phyloP scores from a whole-genome alignment of 2,329 filamentous ascomycete species.

The Magnaporthiopsis incrustans region DNA sequence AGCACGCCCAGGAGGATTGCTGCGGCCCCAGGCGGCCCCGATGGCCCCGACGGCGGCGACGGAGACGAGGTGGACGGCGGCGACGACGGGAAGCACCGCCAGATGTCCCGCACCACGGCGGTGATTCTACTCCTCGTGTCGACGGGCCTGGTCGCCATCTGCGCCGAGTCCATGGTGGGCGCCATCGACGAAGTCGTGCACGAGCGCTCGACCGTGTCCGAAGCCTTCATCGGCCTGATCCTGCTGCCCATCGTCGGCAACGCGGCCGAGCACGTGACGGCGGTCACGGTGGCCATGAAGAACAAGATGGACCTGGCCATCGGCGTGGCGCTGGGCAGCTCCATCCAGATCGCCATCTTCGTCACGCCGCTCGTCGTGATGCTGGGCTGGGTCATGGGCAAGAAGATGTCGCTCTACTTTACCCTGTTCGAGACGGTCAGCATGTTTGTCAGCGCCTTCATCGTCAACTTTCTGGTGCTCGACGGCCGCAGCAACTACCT shows the following conservation, averaged over 20 bases:
- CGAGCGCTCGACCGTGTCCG: conserved; percentile 37
- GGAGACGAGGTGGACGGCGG: conserved; percentile 15
- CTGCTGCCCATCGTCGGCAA: conserved; percentile 56
- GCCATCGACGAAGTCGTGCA: conserved; percentile 48
- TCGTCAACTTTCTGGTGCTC: conserved; percentile 69
- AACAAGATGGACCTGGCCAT: conserved; percentile 57
- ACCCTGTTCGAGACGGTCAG: conserved; percentile 68
- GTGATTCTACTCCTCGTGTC: conserved; percentile 42
- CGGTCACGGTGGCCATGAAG: conserved; percentile 49
- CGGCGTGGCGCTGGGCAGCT: conserved; percentile 51
- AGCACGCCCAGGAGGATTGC: conserved; percentile 12
- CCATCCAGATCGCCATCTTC: conserved; percentile 55
- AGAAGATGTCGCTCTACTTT: conserved; percentile 60
- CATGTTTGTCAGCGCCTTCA: conserved; percentile 60
- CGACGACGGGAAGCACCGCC: conserved; percentile 24
- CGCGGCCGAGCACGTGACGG: conserved; percentile 55
- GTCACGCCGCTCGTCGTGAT: conserved; percentile 53
- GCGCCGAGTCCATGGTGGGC: conserved; percentile 53
- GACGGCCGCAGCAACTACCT: conserved; percentile 65
- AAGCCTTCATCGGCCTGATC: conserved; percentile 53
- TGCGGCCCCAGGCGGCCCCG: conserved; percentile 2
- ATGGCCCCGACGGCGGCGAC: conserved; percentile 17
- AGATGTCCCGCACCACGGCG: conserved; percentile 34
- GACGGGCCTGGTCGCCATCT: conserved; percentile 49
- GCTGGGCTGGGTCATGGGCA: conserved; percentile 48